A percentile compares a stretch with the other conserved stretches of the same genome.
Evolutionary conservation across 495 filamentous ascomycete species (phyloP).

Genomic region (Tuber umbilicatum): DNA sequence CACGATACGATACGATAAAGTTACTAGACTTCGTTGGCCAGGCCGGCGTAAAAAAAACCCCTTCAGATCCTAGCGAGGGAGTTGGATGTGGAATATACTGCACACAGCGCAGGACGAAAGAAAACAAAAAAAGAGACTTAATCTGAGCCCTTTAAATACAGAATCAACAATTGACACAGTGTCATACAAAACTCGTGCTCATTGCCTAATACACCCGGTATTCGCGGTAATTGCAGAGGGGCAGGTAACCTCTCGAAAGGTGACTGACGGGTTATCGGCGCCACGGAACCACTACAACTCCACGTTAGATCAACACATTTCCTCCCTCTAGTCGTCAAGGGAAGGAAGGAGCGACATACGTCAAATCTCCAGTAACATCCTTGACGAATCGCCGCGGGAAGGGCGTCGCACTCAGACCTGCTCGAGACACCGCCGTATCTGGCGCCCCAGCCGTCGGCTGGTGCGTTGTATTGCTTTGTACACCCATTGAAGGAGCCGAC

Average conservation of each 20-base stretch:
- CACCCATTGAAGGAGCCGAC: conserved; percentile 61
- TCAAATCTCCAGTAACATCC: conserved; percentile 67
- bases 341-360: conserved; percentile 18
- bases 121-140: not conserved
- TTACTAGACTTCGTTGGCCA: too few species aligned
- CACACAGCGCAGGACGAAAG: too few species aligned
- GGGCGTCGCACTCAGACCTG: conserved; percentile 50
- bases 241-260: conserved; percentile 55
- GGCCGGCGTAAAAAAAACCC: too few species aligned
- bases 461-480: conserved; percentile 56
- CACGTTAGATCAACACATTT: not conserved
- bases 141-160: not conserved
- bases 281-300: conserved; percentile 50
- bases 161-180: too few species aligned
- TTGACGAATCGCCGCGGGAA: conserved; percentile 53
- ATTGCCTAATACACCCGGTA: conserved; percentile 47
- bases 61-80: too few species aligned
- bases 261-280: conserved; percentile 56
- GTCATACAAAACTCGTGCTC: not conserved
- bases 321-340: not conserved
- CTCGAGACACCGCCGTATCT: conserved; percentile 57
- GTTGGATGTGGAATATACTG: too few species aligned
- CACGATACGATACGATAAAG: too few species aligned
- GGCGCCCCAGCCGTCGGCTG: conserved; percentile 53
- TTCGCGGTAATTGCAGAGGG: conserved; percentile 55